Evolutionary conservation across 2,329 filamentous ascomycete genomes (phyloP), one percentile per base, ranked within the genome.

Genomic region (Ophiosphaerella herpotricha): DNA sequence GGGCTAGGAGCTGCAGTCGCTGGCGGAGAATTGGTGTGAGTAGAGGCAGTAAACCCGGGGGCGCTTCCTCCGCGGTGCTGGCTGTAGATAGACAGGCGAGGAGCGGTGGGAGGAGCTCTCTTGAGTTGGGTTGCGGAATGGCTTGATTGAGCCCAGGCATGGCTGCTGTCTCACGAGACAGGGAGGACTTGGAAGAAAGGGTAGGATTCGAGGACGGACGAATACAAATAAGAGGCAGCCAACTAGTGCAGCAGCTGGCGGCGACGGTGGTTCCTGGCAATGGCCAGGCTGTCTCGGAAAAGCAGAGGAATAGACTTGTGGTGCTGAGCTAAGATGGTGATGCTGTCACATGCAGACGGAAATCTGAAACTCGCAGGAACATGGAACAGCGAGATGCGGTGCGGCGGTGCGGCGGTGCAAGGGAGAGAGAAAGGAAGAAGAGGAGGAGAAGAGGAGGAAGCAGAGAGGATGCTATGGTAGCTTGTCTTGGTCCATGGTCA

Each of bases 1-100:
- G 75, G 1, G 86, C 82, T 50, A 93, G 78, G 45, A 90, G 78
- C 58, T 82, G 78, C 2, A 87, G 75, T 43, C 84, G 76, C 69
- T 87, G 85, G 51, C 84, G 82, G 3, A 87, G 78, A 38, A 86
- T 83, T 7, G 85, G 85, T 8, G 84, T 83, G 14, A 87, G 77
- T 2, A 86, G 77, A 31, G 82, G 81, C 2, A 86, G 76, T 9
- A 87, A 74, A 24, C 80, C 82, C 42, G 84, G 83, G 4, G 85
- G 84, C 31, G 84, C 82, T 52, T 77, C 77, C 46, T 79, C 78
- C 32, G 85, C 83, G 43, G 80, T 78, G 64, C 81, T 85, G 13
- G 84, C 82, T 16, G 82, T 82, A 6, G 84, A 82, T 3, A 87
- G 76, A 68, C 83, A 87, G 38, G 85, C 85, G 41, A 87, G 80